Conservation (phyloP, 164 flowering plant genomes). For the Umbilicus rupestris region DNA sequence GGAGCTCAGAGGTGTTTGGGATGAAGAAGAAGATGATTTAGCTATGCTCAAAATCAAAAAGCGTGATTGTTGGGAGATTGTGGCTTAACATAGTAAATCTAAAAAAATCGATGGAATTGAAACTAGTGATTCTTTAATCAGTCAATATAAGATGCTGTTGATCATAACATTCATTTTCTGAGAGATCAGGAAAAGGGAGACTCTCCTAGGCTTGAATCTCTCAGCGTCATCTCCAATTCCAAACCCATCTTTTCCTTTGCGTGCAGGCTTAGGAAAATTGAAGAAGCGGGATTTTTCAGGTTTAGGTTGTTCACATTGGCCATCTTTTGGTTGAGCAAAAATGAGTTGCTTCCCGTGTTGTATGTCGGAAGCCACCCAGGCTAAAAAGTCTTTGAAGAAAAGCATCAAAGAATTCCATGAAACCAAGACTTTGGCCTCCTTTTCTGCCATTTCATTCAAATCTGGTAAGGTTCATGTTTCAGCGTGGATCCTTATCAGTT, state of each 20-base stretch:
- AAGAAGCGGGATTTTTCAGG: neutral
- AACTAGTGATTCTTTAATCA: neutral
- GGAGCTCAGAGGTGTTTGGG: neutral
- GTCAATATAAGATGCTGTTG: slow-evolving; percentile 2
- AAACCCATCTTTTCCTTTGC: neutral
- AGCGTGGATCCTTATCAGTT: neutral
- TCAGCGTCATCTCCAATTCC: neutral
- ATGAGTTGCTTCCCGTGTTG: slow-evolving; percentile 7
- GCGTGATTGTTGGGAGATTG: neutral
- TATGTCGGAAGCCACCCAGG: slow-evolving; percentile 6
- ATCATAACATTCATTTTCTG: neutral
- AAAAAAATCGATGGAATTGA: neutral
- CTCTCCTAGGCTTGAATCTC: slow-evolving; percentile 4
- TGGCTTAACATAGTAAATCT: slow-evolving; percentile 1
- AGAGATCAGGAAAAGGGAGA: neutral
- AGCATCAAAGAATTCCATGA: slow-evolving; percentile 5
- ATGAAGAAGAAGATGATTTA: neutral
- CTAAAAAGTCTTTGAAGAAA: slow-evolving; percentile 1
- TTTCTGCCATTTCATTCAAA: slow-evolving; percentile 2
- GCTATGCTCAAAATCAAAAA: neutral
- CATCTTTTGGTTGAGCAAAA: neutral
- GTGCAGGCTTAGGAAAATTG: neutral
- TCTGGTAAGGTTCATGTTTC: neutral
- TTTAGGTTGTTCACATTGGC: neutral
- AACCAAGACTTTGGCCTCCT: slow-evolving; percentile 4